Evolutionary conservation across 163 green algal genomes (phyloP).

Genomic region (Coccomyxa subellipsoidea): DNA sequence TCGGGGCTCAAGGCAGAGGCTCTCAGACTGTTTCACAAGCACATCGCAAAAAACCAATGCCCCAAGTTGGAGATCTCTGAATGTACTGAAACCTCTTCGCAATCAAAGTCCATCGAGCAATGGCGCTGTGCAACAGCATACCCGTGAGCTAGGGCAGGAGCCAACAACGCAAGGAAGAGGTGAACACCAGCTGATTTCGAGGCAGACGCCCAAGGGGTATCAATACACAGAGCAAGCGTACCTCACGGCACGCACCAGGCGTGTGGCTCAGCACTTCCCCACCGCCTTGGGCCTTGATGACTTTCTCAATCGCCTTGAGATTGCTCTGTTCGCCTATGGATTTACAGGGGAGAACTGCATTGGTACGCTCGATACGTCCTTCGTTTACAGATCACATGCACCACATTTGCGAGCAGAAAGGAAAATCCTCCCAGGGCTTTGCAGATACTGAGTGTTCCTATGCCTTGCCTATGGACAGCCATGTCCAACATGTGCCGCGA

Average conservation of each 20-base stretch:
- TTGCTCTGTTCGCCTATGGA: slow-evolving; percentile 59
- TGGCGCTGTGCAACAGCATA: background rate
- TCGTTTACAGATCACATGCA: background rate
- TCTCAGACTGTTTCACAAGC: too few relatives aligned
- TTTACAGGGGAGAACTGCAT: slow-evolving; percentile 84
- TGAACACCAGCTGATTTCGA: background rate
- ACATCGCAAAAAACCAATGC: too few relatives aligned
- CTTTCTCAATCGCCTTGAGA: slow-evolving; percentile 53
- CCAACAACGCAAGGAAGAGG: background rate
- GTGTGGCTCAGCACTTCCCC: slow-evolving; percentile 54
- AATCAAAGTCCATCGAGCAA: background rate
- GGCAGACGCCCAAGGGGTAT: background rate
- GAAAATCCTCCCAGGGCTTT: too few relatives aligned
- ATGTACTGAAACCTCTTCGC: too few relatives aligned
- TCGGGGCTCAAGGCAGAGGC: too few relatives aligned
- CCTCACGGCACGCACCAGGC: background rate
- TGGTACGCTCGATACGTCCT: slow-evolving; percentile 23
- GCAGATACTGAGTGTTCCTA: too few relatives aligned
- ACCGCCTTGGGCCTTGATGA: slow-evolving; percentile 62
- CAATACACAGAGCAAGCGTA: slow-evolving; percentile 15
- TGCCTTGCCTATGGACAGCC: slow-evolving; percentile 42
- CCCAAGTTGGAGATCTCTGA: too few relatives aligned
- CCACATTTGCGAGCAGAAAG: too few relatives aligned
- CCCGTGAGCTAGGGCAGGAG: background rate
- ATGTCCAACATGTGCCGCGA: slow-evolving; percentile 89